Conservation (phyloP, 2,329 filamentous ascomycete species). For the Graphilbum sp. region DNA sequence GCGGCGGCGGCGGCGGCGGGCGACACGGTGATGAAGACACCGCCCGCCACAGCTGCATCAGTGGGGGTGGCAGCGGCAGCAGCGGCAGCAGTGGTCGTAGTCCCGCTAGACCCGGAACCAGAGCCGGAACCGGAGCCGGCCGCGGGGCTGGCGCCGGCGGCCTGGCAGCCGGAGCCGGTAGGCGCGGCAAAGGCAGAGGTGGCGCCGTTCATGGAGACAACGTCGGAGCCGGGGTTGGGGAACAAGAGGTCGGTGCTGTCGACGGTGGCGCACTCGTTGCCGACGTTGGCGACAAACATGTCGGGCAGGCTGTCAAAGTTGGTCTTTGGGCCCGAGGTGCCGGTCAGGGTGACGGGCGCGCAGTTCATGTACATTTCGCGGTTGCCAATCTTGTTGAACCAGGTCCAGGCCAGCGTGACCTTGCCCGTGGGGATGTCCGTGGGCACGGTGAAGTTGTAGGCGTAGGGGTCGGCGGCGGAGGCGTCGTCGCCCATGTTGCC, state of each 20-base stretch:
- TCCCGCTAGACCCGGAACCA: neutral
- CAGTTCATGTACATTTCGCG: conserved; percentile 99
- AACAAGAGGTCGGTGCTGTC: conserved; percentile 45
- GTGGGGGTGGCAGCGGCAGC: conserved; percentile 9
- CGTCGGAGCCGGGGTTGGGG: conserved; percentile 46
- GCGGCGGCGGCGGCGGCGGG: conserved; percentile 6
- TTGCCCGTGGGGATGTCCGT: conserved; percentile 55
- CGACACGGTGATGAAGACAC: neutral
- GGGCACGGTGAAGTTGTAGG: conserved; percentile 58
- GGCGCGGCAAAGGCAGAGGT: conserved; percentile 18
- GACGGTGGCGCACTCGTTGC: conserved; percentile 34
- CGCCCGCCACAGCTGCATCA: neutral
- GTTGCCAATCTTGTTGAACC: conserved; percentile 88
- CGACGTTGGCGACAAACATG: conserved; percentile 62
- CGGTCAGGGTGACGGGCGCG: conserved; percentile 52
- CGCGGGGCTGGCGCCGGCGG: conserved; percentile 14
- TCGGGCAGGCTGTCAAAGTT: conserved; percentile 49
- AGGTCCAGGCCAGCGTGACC: conserved; percentile 78
- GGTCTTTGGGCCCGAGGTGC: conserved; percentile 25
- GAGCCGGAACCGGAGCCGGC: conserved; percentile 9
- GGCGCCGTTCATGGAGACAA: conserved; percentile 29
- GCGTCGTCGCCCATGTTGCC: conserved; percentile 43
- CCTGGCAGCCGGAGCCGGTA: conserved; percentile 12
- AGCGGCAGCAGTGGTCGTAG: conserved; percentile 1
- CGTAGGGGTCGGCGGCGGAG: conserved; percentile 27